These are phyloP conservation scores for Aspergillus tamarii DNA, from an alignment of 2,329 filamentous ascomycete species.

Conservation along the genomic window DNA sequence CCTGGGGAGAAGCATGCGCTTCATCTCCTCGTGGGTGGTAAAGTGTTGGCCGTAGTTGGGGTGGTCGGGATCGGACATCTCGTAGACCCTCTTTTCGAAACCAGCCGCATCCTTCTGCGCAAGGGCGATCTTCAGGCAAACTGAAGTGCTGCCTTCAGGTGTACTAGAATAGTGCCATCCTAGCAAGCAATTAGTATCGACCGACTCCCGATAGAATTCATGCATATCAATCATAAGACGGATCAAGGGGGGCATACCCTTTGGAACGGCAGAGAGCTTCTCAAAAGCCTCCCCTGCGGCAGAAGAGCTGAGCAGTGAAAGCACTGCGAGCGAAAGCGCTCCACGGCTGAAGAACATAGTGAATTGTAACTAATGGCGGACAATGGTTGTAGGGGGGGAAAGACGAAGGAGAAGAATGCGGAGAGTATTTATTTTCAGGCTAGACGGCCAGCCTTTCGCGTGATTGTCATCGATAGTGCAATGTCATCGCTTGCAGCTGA, in stretches of 20 bases:
- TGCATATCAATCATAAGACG: not conserved
- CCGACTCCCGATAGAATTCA: not conserved
- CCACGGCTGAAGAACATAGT: constrained; percentile 34
- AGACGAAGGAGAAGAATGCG: not conserved
- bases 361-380: constrained; percentile 3
- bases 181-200: constrained; percentile 11
- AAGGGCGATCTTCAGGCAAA: constrained; percentile 42
- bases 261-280: constrained; percentile 36
- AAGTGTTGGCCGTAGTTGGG: constrained; percentile 55
- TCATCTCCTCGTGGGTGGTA: constrained; percentile 51
- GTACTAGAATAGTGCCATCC: constrained; percentile 37
- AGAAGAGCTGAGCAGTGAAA: constrained; percentile 33
- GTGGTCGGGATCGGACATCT: constrained; percentile 55
- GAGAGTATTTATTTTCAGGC: not conserved
- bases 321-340: constrained; percentile 33
- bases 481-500: not conserved
- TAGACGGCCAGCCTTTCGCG: not conserved
- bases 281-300: constrained; percentile 40
- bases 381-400: not conserved
- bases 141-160: constrained; percentile 28
- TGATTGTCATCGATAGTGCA: constrained; percentile 2
- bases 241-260: constrained; percentile 27
- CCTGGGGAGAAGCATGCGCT: constrained; percentile 52
- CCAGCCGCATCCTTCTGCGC: constrained; percentile 36
- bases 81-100: constrained; percentile 51